Base-by-base conservation (phyloP, 2,329 filamentous ascomycete genomes). In the Cladosporium sphaerospermum region DNA sequence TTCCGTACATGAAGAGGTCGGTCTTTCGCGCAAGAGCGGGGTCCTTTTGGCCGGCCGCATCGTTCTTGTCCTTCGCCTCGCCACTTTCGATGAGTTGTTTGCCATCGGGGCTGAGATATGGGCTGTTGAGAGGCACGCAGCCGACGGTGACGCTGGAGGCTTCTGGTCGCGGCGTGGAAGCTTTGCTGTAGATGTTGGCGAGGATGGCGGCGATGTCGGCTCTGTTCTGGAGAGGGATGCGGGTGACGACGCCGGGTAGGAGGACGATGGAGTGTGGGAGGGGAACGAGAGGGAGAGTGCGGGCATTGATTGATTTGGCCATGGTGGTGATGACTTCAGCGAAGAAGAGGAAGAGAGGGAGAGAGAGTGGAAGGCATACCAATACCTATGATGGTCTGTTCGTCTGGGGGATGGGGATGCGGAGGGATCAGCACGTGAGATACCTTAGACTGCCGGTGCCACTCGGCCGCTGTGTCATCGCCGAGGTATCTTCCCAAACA, bases 201-300 rank as follows among this genome's bases (percentile, higher is more conserved):
- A 99, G 83, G 42, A 97, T 81, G 47, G 92, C 88, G 50, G 89
- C 86, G 60, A 97, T 86, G 71, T 97, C 93, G 60, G 89, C 84
- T 48, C 92, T 88, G 69, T 85, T 84, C 39, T 85, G 83, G 49
- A 96, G 85, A 52, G 89, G 84, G 59, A 97, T 87, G 62, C 91
- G 86, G 62, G 95, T 81, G 47, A 91, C 84, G 53, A 91, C 83
- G 57, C 90, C 89, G 3, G 93, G 93, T 9, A 96, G 81, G 39
- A 97, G 82, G 60, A 96, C 87, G 57, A 83, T 81, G 59, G 86
- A 87, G 65, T 85, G 84, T 50, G 89, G 83, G 41, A 97, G 81
- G 36, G 90, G 88, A 61, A 97, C 86, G 62, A 97, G 74, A 43
- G 92, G 88, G 33, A 96, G 70, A 57, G 71, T 66, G 46, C 66